Base-by-base conservation (phyloP, 208 protist genomes). In the Acanthamoeba quina region DNA sequence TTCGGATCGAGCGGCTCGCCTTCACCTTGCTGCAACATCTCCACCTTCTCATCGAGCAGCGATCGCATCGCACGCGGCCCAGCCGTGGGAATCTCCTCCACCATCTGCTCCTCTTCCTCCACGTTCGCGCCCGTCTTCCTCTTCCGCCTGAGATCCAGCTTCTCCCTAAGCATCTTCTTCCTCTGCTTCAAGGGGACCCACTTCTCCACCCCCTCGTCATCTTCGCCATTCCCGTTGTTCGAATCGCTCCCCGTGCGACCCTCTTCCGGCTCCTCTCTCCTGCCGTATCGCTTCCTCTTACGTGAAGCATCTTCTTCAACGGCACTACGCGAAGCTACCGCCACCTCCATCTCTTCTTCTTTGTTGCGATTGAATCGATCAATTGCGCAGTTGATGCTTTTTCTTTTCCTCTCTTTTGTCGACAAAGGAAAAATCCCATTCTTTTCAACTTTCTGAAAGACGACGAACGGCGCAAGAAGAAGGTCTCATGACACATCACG, bases 11-110 rank as follows among this genome's bases (percentile, higher is more conserved):
- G 29, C 15, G 47, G 90, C 52, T 93, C 19, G 58, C 15, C 13
- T 26, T 78, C 85, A 9, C 58, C 54, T 10, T 26, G 19, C 47
- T 93, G 49, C n/a, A 93, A 19, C 58, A 83, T 76, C 29, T 90
- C 90, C 21, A 68, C 66, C 66, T 85, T 85, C 52, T 93, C 66
- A n/a, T 93, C 90, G 31, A 93, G 68, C n/a, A 93, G 58, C 31
- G 54, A 72, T 41, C 52, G 47, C 34, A 31, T 54, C 13, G 72
- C 72, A 5, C 58, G 62, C 9, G 49, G 90, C 11, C 83, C 83
- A 3, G 83, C 83, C 5, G 26, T 29, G 31, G 58, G 54, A 5
- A 54, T 58, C 29, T n/a, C 83, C 34, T 47, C 54, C 83, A 49
- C 83, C 56, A 44, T 4, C 56, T 54, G 17, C 41, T 82, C 44